Conservation (phyloP, 2,329 filamentous ascomycete species). For the Lecanicillium sp. region DNA sequence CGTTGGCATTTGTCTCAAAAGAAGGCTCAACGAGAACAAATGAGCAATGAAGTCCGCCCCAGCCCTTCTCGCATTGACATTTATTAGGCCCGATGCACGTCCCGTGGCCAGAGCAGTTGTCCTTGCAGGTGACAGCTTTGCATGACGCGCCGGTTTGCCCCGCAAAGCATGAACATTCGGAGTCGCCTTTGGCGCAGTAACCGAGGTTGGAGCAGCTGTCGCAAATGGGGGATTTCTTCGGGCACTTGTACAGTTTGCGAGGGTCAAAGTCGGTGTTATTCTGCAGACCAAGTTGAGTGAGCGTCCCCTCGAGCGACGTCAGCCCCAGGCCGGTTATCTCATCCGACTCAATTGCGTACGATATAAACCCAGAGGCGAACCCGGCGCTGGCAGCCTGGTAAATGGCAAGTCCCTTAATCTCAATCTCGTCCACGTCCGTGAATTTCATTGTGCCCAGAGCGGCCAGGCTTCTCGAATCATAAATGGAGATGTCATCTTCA, state of each 20-base stretch:
- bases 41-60: slow-evolving; percentile 37
- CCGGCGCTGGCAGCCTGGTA: slow-evolving; percentile 27
- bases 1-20: slow-evolving; percentile 35
- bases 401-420: slow-evolving; percentile 32
- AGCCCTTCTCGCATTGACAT: slow-evolving; percentile 32
- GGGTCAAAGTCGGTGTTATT: slow-evolving; percentile 31
- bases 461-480: slow-evolving; percentile 23
- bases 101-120: slow-evolving; percentile 33
- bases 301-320: slow-evolving; percentile 27
- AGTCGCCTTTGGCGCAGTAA: slow-evolving; percentile 22
- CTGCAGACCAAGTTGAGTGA: slow-evolving; percentile 24
- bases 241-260: slow-evolving; percentile 15
- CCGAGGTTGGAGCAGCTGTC: slow-evolving; percentile 28
- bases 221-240: slow-evolving; percentile 21
- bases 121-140: slow-evolving; percentile 26
- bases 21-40: slow-evolving; percentile 33
- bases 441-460: slow-evolving; percentile 28
- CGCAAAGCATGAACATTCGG: slow-evolving; percentile 33
- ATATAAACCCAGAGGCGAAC: slow-evolving; percentile 30
- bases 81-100: slow-evolving; percentile 32
- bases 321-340: slow-evolving; percentile 29
- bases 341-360: slow-evolving; percentile 33
- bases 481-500: slow-evolving; percentile 28
- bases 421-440: slow-evolving; percentile 30
- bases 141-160: slow-evolving; percentile 31